These are phyloP conservation scores for Geranium brycei DNA, from an alignment of 345 rosid genomes.

Conservation along the genomic window DNA sequence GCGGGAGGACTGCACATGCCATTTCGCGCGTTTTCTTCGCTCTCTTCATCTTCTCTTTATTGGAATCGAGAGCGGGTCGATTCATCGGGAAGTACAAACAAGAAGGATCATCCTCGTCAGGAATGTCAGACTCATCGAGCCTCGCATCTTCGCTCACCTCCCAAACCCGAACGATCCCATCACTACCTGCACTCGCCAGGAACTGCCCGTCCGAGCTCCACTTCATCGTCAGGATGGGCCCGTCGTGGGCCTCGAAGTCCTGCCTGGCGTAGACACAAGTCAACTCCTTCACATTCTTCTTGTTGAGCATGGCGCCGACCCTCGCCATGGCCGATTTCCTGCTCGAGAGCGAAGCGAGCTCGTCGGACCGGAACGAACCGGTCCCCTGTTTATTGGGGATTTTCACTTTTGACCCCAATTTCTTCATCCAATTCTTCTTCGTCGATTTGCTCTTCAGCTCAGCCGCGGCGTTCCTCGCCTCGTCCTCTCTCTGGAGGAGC, in stretches of 20 bases:
- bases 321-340: constrained; percentile 12
- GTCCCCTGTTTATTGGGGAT: constrained; percentile 19
- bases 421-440: constrained; percentile 30
- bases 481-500: constrained; percentile 15
- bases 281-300: constrained; percentile 26
- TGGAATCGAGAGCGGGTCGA: constrained; percentile 16
- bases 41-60: constrained; percentile 16
- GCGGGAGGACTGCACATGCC: constrained; percentile 31
- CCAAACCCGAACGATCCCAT: constrained; percentile 30
- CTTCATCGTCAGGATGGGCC: constrained; percentile 29
- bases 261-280: constrained; percentile 27
- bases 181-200: constrained; percentile 32
- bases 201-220: constrained; percentile 31
- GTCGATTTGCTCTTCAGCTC: constrained; percentile 7
- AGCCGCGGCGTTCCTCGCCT: constrained; percentile 3
- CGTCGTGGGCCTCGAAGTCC: constrained; percentile 28
- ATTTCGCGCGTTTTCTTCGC: constrained; percentile 16
- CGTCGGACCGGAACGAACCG: constrained; percentile 10
- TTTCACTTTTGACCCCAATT: constrained; percentile 28
- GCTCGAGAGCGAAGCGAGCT: constrained; percentile 4
- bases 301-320: constrained; percentile 11
- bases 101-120: constrained; percentile 22
- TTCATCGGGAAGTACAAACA: constrained; percentile 23
- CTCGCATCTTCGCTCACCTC: constrained; percentile 22
- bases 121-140: constrained; percentile 1